Evolutionary conservation across 306 rosid species (phyloP), one percentile per base, ranked within the genome.

Genomic region (Herpetospermum pedunculosum): DNA sequence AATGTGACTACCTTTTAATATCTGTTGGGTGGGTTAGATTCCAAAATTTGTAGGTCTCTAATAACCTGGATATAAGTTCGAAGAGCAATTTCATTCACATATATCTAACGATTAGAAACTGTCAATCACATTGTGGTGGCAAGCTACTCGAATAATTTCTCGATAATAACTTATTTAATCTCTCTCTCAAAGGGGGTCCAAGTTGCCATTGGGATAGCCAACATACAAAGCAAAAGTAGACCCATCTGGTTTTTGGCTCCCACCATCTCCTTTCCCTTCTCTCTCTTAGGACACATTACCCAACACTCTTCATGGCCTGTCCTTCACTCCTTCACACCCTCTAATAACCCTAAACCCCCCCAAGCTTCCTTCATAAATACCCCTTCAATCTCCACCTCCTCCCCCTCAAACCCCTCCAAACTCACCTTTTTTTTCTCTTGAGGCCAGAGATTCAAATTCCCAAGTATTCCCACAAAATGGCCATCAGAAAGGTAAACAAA

Each of bases 381-480:
- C 54, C 73, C 71, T 8, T 4, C n/a, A n/a, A n/a, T 14, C 40
- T 58, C 65, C 32, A 2, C 40, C 11, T 6, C 25, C 68, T 30
- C 43, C 14, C 25, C 16, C 2, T 64, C 46, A 5, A 2, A 23
- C 5, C 5, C 19, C 7, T 30, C n/a, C 16, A 57, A 1, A 1
- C 35, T 2, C 23, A 28, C 11, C 12, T 2, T 68, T 44, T 68
- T 40, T 23, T 41, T 41, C n/a, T 23, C 26, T 4, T n/a, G 4
- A 30, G 16, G 0, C 16, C 46, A 29, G 0, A 63, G 8, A 19
- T 6, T 62, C 68, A 25, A 21, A 21, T n/a, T 63, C 26, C 25
- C 46, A 32, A n/a, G n/a, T n/a, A n/a, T n/a, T n/a, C n/a, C n/a
- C 7, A 12, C n/a, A 76, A 76, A 67, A 92, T 94, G 99, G 99